phyloP scores from a whole-genome alignment of 1,284 basidiomycete species.

The Schizophyllum amplum region DNA sequence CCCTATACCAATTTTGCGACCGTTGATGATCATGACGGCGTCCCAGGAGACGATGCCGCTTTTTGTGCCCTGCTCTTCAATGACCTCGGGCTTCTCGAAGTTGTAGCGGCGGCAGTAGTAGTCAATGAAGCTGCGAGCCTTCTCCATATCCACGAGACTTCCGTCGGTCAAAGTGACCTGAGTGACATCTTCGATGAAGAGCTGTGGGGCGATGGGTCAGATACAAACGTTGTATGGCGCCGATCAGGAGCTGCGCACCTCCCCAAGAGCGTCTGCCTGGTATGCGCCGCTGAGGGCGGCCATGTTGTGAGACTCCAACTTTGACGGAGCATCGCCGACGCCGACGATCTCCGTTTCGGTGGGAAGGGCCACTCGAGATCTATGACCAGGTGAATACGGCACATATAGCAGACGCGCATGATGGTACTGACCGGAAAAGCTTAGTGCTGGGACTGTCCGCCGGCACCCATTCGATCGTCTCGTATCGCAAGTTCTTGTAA shows the following conservation, averaged over 20 bases:
- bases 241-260: conserved; percentile 35
- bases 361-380: conserved; percentile 39
- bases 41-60: conserved; percentile 51
- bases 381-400: conserved; percentile 16
- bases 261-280: conserved; percentile 53
- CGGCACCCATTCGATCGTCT: conserved; percentile 14
- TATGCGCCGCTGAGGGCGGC: conserved; percentile 69
- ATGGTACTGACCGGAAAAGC: background rate
- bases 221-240: background rate
- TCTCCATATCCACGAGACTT: conserved; percentile 60
- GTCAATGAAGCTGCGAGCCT: conserved; percentile 88
- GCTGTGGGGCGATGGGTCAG: conserved; percentile 23
- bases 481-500: conserved; percentile 26
- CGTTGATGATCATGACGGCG: conserved; percentile 77
- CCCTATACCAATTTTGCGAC: conserved; percentile 76
- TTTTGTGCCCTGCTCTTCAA: conserved; percentile 32
- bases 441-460: background rate
- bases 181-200: conserved; percentile 18
- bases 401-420: background rate
- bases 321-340: conserved; percentile 55
- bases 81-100: conserved; percentile 78
- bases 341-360: conserved; percentile 38
- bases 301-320: conserved; percentile 68
- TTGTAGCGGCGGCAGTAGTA: conserved; percentile 84
- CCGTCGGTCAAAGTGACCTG: conserved; percentile 55